Conservation (phyloP, 495 filamentous ascomycete genomes). For the Letharia lupina region DNA sequence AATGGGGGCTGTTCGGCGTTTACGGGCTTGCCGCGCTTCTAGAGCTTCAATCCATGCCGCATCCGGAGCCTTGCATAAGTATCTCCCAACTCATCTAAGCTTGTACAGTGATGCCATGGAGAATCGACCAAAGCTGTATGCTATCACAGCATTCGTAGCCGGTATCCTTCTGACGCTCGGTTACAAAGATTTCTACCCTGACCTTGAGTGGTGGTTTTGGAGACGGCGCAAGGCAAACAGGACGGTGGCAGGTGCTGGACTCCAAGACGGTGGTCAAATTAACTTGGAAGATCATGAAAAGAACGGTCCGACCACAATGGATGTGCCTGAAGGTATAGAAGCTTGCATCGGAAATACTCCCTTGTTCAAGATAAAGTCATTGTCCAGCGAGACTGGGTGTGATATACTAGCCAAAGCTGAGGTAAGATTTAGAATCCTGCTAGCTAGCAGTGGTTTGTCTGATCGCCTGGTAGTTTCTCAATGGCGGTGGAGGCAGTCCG, state of each 20-base stretch:
- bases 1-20: not conserved
- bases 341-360: constrained; percentile 93
- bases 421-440: constrained; percentile 31
- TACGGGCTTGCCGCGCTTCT: constrained; percentile 11
- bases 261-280: constrained; percentile 14
- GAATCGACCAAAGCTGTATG: constrained; percentile 31
- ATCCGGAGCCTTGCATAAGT: not conserved
- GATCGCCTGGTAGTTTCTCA: constrained; percentile 55
- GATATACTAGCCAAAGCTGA: constrained; percentile 92
- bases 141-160: constrained; percentile 62
- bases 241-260: constrained; percentile 14
- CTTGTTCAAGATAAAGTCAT: constrained; percentile 73
- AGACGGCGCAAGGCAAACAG: constrained; percentile 28
- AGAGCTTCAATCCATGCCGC: constrained; percentile 10
- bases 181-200: constrained; percentile 66
- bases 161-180: constrained; percentile 64
- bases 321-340: constrained; percentile 61
- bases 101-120: constrained; percentile 17
- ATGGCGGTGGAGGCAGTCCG: constrained; percentile 89
- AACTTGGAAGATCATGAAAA: constrained; percentile 24
- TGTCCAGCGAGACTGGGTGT: constrained; percentile 88
- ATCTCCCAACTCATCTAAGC: not conserved
- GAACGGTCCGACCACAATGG: not conserved
- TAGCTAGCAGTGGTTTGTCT: not conserved
- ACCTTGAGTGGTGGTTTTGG: constrained; percentile 54